Evolutionary conservation across 306 rosid genomes (phyloP).

Genomic region (Arachis hypogaea): DNA sequence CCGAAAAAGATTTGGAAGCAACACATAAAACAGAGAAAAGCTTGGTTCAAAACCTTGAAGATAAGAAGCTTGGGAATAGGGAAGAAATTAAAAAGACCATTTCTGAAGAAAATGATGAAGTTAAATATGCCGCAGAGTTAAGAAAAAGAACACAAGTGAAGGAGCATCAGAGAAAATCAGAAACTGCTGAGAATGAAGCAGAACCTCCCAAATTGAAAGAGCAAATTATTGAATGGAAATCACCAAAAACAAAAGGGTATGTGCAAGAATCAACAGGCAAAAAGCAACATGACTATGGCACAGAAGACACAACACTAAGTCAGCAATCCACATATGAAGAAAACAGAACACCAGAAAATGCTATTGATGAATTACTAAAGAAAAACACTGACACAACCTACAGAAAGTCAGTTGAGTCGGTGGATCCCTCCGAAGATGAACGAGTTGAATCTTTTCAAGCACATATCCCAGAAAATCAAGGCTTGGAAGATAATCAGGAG

Average conservation of each 20-base stretch:
- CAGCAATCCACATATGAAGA: constrained; percentile 20
- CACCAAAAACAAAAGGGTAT: constrained; percentile 1
- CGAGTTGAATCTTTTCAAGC: constrained; percentile 2
- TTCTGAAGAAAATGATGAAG: constrained; percentile 19
- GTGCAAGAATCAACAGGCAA: constrained; percentile 8
- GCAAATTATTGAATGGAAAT: not conserved
- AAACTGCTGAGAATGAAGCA: constrained; percentile 11
- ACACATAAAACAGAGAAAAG: constrained; percentile 22
- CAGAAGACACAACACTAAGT: constrained; percentile 1
- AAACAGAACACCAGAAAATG: constrained; percentile 22
- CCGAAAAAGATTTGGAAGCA: constrained; percentile 13
- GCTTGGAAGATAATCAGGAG: constrained; percentile 7
- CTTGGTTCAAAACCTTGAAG: constrained; percentile 4
- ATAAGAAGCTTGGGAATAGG: constrained; percentile 25
- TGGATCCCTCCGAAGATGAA: not conserved
- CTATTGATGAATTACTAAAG: not conserved
- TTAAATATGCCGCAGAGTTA: constrained; percentile 7
- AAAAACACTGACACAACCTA: not conserved
- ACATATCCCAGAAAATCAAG: not conserved
- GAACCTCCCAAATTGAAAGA: constrained; percentile 23
- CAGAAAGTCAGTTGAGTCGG: not conserved
- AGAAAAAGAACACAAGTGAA: constrained; percentile 24
- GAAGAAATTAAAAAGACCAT: not conserved
- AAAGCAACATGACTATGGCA: not conserved
- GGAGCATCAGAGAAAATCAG: constrained; percentile 5